phyloP scores from a whole-genome alignment of 2,329 filamentous ascomycete species.

The Paramyrothecium sp. region DNA sequence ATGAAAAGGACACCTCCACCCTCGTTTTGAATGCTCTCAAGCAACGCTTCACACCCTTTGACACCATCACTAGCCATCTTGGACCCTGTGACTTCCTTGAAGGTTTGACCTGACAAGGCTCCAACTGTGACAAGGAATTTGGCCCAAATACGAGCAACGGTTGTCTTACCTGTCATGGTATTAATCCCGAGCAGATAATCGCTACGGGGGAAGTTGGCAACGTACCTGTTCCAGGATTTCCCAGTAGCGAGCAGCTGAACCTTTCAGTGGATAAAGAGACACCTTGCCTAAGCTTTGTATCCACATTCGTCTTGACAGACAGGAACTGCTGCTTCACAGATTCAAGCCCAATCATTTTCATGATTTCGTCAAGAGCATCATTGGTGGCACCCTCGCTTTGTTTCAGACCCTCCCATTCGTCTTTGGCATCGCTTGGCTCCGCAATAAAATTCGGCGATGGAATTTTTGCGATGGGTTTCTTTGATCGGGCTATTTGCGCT shows the following conservation, averaged over 20 bases:
- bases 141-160: constrained; percentile 69
- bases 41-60: constrained; percentile 49
- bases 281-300: constrained; percentile 57
- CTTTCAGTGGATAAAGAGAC: constrained; percentile 56
- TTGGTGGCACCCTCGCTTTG: constrained; percentile 47
- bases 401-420: constrained; percentile 65
- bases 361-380: constrained; percentile 58
- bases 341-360: constrained; percentile 71
- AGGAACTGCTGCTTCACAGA: constrained; percentile 65
- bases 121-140: constrained; percentile 62
- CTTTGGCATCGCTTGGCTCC: constrained; percentile 27
- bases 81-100: constrained; percentile 69
- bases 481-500: background rate
- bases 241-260: constrained; percentile 62
- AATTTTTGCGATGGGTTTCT: background rate
- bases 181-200: too few species aligned
- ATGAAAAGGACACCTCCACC: constrained; percentile 73
- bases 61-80: constrained; percentile 63
- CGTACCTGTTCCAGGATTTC: constrained; percentile 73
- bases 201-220: background rate
- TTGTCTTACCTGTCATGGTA: constrained; percentile 57
- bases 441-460: background rate
- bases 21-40: constrained; percentile 45
- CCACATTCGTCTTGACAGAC: constrained; percentile 60
- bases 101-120: constrained; percentile 56